A percentile compares a stretch with the other conserved stretches of the same genome.
Conservation (phyloP, 2,329 filamentous ascomycete species). For the Botrytis elliptica region DNA sequence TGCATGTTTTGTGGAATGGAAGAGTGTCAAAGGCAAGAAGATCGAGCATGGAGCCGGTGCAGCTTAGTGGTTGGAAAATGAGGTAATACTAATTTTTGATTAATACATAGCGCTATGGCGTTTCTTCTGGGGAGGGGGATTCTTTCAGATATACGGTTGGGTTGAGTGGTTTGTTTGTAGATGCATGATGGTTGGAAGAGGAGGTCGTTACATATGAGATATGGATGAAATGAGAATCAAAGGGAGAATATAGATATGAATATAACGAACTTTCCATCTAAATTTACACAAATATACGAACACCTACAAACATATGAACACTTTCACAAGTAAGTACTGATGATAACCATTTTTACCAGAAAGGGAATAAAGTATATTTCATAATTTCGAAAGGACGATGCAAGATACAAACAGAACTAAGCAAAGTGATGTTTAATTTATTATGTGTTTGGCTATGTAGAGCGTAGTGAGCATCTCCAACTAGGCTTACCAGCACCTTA, state of each 20-base stretch:
- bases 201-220: background rate
- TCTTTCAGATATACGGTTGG: background rate
- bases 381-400: no score
- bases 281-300: background rate
- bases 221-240: background rate
- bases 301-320: no score
- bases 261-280: background rate
- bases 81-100: background rate
- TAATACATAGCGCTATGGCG: background rate
- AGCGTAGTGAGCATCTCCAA: background rate
- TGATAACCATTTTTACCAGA: no score
- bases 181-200: background rate
- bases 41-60: conserved; percentile 26
- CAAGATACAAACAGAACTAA: background rate
- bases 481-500: background rate
- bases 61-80: conserved; percentile 21
- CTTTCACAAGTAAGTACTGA: background rate
- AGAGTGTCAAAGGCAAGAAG: conserved; percentile 39
- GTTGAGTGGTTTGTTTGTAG: no score
- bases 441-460: background rate
- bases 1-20: conserved; percentile 38
- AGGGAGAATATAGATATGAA: background rate
- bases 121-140: background rate
- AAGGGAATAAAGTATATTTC: background rate
- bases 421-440: background rate